Evolutionary conservation across 768 basidiomycete genomes (phyloP), one percentile per base, ranked within the genome.

Genomic region (Calocybe cyanea): DNA sequence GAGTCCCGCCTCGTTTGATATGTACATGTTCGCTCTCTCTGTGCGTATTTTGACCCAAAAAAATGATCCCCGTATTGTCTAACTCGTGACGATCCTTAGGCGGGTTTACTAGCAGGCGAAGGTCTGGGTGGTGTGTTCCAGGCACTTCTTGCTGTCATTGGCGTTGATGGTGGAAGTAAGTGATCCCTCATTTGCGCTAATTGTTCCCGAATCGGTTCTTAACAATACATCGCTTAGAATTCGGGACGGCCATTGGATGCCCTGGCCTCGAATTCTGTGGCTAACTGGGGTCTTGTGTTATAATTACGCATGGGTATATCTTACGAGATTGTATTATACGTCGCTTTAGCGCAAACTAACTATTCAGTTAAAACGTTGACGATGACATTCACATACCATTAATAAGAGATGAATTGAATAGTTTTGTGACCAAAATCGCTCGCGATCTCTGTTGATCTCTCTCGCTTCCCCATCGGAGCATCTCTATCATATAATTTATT

Each of bases 71-170:
- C n/a, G 13, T 13, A 11, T 19, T 28, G 1, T 36, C 20, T 23
- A 34, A 15, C 18, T 39, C 23, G 25, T 28, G 25, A 6, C 25
- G 6, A 38, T 47, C 4, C 14, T 19, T 10, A 62, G 65, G 69
- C 73, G 37, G 79, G 79, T 53, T 62, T 78, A 48, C 63, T 81
- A 25, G 77, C 78, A 28, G 79, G 79, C 20, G 79, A 81, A 51
- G 80, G 80, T 62, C 65, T 82, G 25, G 80, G 78, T 21, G 80
- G 79, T 56, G 78, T 82, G 41, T 70, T 80, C 58, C 73, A 75
- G 50, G 78, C 79, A 10, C 58, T 80, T n/a, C 65, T 81, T 18
- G 73, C 76, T 23, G 64, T 80, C 41, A 59, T 67, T 30, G 71
- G 72, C 42, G 78, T 79, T 30, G 75, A 77, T 47, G 77, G 77